Evolutionary conservation across 2,329 filamentous ascomycete species (phyloP), one percentile per base, ranked within the genome.

Genomic region (Pestalotiopsis sp.): DNA sequence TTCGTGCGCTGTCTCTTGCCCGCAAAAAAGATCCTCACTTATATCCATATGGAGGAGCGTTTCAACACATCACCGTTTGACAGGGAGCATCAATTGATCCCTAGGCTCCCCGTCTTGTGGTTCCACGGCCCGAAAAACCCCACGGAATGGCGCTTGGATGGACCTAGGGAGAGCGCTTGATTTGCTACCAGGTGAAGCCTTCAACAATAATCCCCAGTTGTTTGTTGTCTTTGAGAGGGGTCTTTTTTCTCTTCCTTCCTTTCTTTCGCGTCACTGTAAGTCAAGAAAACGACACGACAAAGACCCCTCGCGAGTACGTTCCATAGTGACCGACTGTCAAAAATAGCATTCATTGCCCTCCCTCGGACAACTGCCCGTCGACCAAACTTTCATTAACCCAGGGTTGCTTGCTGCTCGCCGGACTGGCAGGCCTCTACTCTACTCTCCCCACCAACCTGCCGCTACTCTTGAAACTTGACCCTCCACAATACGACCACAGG

Each of bases 221-320:
- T 52, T 52, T 52, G 45, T 52, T 52, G 45, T 52, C 45, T 52
- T 52, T 52, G 45, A 52, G 45, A 25, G 45, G 45, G 45, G 17
- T 52, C 45, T n/a, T 52, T 52, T 52, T 52, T 52, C 20, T 52
- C 17, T 52, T n/a, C 17, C 49, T 65, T 73, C 73, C 63, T 36
- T 36, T 36, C 68, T 71, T 77, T 77, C 75, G 59, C 72, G 73
- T 77, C 77, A 74, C 71, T 78, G 77, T 78, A 76, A 77, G 77
- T 78, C 67, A 70, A 62, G 45, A 52, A 52, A n/a, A 52, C 45
- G 45, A 45, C 60, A 41, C 20, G 23, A 68, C 67, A 62, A 65
- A 67, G 58, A 56, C 57, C 56, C 56, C 11, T 36, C 25, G 27
- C 58, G 17, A 49, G 57, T 60, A 20, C 23, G 58, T 68, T 39